Conservation (phyloP, 352 stramenopile species). For the Globisporangium paddicum region DNA sequence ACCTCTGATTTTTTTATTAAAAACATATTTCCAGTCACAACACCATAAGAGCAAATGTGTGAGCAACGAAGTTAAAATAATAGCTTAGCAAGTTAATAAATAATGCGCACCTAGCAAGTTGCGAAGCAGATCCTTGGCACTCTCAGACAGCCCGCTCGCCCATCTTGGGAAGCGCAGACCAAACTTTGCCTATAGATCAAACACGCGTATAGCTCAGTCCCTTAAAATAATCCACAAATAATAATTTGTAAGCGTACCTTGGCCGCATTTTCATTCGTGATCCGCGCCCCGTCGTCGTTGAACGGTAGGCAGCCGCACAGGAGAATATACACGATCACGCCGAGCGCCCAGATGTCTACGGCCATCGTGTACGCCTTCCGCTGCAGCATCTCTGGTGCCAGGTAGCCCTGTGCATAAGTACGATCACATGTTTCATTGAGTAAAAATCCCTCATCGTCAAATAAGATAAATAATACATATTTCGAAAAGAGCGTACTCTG, state of each 20-base stretch:
- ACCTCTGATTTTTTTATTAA: slow-evolving; percentile 38
- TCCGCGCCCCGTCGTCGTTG: slow-evolving; percentile 94
- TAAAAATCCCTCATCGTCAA: too few species aligned
- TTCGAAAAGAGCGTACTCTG: slow-evolving; percentile 30
- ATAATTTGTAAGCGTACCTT: slow-evolving; percentile 37
- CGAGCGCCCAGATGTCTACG: slow-evolving; percentile 97
- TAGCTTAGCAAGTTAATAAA: not conserved
- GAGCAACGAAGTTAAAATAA: not conserved
- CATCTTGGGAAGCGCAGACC: slow-evolving; percentile 93
- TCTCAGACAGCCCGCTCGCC: slow-evolving; percentile 84
- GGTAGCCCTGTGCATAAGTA: slow-evolving; percentile 85
- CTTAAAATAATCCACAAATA: not conserved
- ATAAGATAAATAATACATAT: not conserved
- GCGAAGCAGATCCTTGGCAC: slow-evolving; percentile 81
- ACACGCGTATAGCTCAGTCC: not conserved
- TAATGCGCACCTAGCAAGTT: slow-evolving; percentile 55
- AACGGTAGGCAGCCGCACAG: slow-evolving; percentile 98
- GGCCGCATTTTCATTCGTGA: slow-evolving; percentile 70
- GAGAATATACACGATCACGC: slow-evolving; percentile 98
- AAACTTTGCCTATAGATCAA: slow-evolving; percentile 85
- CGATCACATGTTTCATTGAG: too few species aligned
- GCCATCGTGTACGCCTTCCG: slow-evolving; percentile 95
- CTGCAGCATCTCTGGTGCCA: slow-evolving; percentile 98
- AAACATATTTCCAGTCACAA: not conserved
- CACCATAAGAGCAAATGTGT: not conserved